Percentiles rank a stretch among this genome's conserved stretches.
phyloP scores from a whole-genome alignment of 2,329 filamentous ascomycete genomes.

The Aspergillus spinulosporus region DNA sequence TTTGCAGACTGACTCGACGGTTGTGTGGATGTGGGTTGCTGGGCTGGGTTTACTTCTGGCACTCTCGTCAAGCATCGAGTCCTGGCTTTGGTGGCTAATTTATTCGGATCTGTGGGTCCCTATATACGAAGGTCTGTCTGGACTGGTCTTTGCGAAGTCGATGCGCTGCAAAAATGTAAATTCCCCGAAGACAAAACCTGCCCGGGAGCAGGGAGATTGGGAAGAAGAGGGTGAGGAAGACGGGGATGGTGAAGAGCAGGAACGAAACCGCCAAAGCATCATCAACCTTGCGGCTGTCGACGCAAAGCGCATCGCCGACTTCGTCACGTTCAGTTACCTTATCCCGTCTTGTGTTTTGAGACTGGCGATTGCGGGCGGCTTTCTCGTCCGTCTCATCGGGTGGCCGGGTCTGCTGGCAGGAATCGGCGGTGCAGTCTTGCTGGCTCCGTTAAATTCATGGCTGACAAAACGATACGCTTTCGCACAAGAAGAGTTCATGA shows the following conservation, averaged over 20 bases:
- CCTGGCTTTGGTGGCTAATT: conserved; percentile 67
- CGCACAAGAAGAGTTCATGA: conserved; percentile 70
- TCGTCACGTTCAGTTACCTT: conserved; percentile 64
- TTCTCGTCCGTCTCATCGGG: conserved; percentile 67
- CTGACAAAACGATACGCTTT: conserved; percentile 64
- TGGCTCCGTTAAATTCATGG: conserved; percentile 67
- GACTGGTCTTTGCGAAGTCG: conserved; percentile 74
- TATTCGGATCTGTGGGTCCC: conserved; percentile 65
- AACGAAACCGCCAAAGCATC: conserved; percentile 67
- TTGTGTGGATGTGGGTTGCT: conserved; percentile 68
- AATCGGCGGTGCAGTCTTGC: conserved; percentile 61
- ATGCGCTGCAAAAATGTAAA: conserved; percentile 72
- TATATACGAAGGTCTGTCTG: conserved; percentile 67
- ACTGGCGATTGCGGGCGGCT: conserved; percentile 63
- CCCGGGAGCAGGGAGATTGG: neutral
- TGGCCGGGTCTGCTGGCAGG: conserved; percentile 68
- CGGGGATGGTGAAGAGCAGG: conserved; percentile 44
- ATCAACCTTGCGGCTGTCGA: conserved; percentile 79
- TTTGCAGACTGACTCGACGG: conserved; percentile 48
- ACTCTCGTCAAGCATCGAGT: conserved; percentile 59
- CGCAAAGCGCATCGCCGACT: conserved; percentile 66
- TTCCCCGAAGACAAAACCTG: conserved; percentile 11
- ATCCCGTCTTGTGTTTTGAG: conserved; percentile 64
- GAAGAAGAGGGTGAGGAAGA: conserved; percentile 39
- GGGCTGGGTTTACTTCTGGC: conserved; percentile 63